Percentiles rank a stretch among this genome's conserved stretches.
phyloP scores from a whole-genome alignment of 306 rosid genomes.

The Lagenaria siceraria region DNA sequence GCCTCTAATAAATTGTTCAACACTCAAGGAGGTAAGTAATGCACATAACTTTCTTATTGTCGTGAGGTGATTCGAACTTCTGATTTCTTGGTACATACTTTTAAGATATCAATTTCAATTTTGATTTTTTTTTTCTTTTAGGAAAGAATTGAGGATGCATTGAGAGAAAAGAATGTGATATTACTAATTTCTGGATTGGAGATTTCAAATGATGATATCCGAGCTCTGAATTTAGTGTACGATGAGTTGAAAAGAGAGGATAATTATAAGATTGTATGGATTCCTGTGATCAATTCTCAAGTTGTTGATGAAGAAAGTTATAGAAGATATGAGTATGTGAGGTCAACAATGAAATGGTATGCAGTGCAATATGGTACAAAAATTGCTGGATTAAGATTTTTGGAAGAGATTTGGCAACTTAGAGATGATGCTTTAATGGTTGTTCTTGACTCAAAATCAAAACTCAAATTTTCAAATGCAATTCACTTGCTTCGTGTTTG shows the following conservation, averaged over 20 bases:
- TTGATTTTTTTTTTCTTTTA: neutral
- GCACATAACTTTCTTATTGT: too few relatives aligned
- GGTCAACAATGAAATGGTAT: conserved; percentile 42
- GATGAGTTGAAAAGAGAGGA: conserved; percentile 18
- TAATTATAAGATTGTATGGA: conserved; percentile 48
- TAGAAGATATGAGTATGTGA: conserved; percentile 34
- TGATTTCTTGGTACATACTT: too few relatives aligned
- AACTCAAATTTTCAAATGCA: conserved; percentile 30
- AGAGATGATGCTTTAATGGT: conserved; percentile 28
- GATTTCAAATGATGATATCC: conserved; percentile 33
- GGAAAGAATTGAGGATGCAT: neutral
- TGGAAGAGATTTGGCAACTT: conserved; percentile 44
- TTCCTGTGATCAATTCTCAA: conserved; percentile 19
- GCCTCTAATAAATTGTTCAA: conserved; percentile 37
- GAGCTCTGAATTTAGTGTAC: conserved; percentile 18
- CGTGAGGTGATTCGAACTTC: too few relatives aligned
- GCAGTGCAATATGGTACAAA: conserved; percentile 16
- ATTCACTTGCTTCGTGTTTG: conserved; percentile 32
- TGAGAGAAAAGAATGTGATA: conserved; percentile 26
- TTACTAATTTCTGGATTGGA: conserved; percentile 40
- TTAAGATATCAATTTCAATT: too few relatives aligned
- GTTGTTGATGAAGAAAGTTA: neutral
- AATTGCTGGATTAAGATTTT: conserved; percentile 26
- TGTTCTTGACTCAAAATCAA: conserved; percentile 26
- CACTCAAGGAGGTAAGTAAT: conserved; percentile 21